Conservation (phyloP, 495 filamentous ascomycete species). For the Daldinia decipiens region DNA sequence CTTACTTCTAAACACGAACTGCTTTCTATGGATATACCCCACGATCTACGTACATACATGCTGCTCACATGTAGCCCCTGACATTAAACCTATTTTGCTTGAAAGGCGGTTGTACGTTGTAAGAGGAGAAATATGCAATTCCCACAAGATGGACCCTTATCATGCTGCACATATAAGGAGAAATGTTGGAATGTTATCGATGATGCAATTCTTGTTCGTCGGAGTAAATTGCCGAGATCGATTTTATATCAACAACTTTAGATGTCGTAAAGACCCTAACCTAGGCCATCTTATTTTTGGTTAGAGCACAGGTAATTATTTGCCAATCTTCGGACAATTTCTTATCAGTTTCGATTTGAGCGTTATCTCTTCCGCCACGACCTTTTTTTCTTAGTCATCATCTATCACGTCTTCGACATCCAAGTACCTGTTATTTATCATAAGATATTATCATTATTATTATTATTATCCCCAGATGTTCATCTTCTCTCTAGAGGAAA, state of each 20-base stretch:
- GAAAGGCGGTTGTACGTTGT: background rate
- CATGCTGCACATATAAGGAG: conserved; percentile 5
- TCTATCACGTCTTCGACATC: conserved; percentile 1
- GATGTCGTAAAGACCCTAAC: background rate
- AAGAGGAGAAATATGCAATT: background rate
- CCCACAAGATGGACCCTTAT: background rate
- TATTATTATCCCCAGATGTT: background rate
- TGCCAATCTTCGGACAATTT: conserved; percentile 13
- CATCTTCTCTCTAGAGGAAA: background rate
- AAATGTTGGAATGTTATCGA: background rate
- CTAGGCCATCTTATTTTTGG: background rate
- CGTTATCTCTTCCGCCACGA: conserved; percentile 15
- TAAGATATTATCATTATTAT: too few species aligned
- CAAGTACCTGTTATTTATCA: too few species aligned
- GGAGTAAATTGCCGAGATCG: background rate
- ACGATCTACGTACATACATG: conserved; percentile 13
- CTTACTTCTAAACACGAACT: conserved; percentile 17
- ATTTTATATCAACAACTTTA: background rate
- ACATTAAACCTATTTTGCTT: conserved; percentile 1
- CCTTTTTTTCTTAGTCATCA: conserved; percentile 13
- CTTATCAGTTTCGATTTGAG: conserved; percentile 21
- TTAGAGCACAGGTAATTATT: conserved; percentile 3
- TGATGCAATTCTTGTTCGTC: background rate
- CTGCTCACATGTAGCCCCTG: conserved; percentile 3
- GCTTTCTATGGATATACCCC: conserved; percentile 1